Percentiles rank a stretch among this genome's conserved stretches.
Conservation (phyloP, 331 rosid species). For the Quercus tomentella region DNA sequence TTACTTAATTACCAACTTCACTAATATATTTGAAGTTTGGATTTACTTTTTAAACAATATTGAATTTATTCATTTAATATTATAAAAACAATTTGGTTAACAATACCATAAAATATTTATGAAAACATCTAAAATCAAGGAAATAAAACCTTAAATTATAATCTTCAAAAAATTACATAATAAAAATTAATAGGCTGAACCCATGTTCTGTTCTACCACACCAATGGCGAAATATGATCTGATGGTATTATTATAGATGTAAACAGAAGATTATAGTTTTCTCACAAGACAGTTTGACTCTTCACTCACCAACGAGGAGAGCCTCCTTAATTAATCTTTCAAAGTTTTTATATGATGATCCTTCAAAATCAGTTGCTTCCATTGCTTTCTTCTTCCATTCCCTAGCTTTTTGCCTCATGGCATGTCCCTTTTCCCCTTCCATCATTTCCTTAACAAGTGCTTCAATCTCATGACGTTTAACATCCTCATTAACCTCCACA, state of each 20-base stretch:
- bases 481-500: conserved; percentile 30
- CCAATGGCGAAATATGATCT: too few relatives aligned
- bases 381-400: conserved; percentile 40
- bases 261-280: neutral
- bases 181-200: too few relatives aligned
- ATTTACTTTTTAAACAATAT: too few relatives aligned
- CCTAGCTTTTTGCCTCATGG: conserved; percentile 13
- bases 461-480: conserved; percentile 25
- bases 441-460: conserved; percentile 33
- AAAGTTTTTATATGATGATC: conserved; percentile 37
- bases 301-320: neutral
- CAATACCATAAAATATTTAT: too few relatives aligned
- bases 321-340: conserved; percentile 28
- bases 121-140: too few relatives aligned
- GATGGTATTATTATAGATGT: neutral
- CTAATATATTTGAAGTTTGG: too few relatives aligned
- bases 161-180: too few relatives aligned
- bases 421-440: conserved; percentile 22
- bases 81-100: too few relatives aligned
- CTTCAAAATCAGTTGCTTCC: conserved; percentile 22
- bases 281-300: neutral
- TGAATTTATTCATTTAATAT: too few relatives aligned
- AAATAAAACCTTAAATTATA: too few relatives aligned
- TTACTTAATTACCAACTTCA: too few relatives aligned
- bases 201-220: too few relatives aligned